A percentile compares a stretch with the other conserved stretches of the same genome.
Evolutionary conservation across 2,329 filamentous ascomycete species (phyloP).

Genomic region (Fusarium subtropicale): DNA sequence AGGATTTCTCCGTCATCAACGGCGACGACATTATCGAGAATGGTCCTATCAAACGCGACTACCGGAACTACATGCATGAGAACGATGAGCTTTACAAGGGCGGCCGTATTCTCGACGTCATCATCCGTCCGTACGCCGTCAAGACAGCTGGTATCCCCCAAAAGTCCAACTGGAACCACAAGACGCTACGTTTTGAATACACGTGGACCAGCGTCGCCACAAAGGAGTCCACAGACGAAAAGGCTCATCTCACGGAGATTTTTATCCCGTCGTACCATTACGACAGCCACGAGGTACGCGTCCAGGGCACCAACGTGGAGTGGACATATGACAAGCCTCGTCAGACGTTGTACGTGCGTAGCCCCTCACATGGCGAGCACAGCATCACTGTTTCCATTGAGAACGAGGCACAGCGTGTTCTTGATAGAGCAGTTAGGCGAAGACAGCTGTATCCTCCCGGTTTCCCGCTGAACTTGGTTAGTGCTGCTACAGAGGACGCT

Average conservation of each 20-base stretch:
- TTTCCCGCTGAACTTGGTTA: slow-evolving; percentile 29
- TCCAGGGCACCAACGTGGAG: slow-evolving; percentile 47
- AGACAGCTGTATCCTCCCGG: slow-evolving; percentile 28
- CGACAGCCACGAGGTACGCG: slow-evolving; percentile 42
- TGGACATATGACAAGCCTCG: slow-evolving; percentile 47
- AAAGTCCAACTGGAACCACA: slow-evolving; percentile 52
- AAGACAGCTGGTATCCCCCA: slow-evolving; percentile 54
- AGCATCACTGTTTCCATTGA: slow-evolving; percentile 44
- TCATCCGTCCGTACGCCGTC: slow-evolving; percentile 56
- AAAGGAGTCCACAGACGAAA: slow-evolving; percentile 35
- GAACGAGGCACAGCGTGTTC: slow-evolving; percentile 40
- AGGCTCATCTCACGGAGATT: slow-evolving; percentile 51
- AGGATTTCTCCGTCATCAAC: slow-evolving; percentile 57
- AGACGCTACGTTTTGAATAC: slow-evolving; percentile 52
- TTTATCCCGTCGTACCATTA: slow-evolving; percentile 57
- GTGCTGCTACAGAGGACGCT: slow-evolving; percentile 32
- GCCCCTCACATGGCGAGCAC: slow-evolving; percentile 32
- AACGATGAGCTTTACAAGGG: slow-evolving; percentile 54
- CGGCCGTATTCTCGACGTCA: slow-evolving; percentile 53
- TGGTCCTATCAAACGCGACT: slow-evolving; percentile 46
- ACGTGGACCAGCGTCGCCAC: slow-evolving; percentile 46
- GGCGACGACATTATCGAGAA: slow-evolving; percentile 49
- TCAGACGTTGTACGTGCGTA: slow-evolving; percentile 49
- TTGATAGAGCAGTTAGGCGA: slow-evolving; percentile 22
- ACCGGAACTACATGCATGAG: slow-evolving; percentile 50